Conservation (phyloP, 1,139 yeast species). For the Geotrichum aggregatum region DNA sequence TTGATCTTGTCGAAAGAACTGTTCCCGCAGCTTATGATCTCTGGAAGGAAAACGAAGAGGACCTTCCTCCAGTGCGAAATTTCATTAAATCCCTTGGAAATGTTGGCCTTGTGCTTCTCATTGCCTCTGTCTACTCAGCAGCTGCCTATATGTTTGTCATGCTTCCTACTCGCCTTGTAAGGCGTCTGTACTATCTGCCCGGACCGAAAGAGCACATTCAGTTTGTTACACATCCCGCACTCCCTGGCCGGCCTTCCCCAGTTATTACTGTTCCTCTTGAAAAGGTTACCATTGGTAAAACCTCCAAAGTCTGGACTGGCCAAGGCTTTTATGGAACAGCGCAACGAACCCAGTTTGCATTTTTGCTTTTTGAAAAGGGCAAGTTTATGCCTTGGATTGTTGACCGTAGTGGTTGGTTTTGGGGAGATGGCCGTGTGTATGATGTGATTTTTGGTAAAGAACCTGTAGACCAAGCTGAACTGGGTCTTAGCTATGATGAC, state of each 20-base stretch:
- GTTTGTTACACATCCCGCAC: slow-evolving; percentile 67
- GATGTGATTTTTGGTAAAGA: slow-evolving; percentile 79
- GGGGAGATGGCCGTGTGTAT: slow-evolving; percentile 87
- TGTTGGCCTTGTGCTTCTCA: slow-evolving; percentile 41
- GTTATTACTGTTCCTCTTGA: slow-evolving; percentile 63
- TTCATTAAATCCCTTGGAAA: slow-evolving; percentile 38
- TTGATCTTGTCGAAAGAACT: slow-evolving; percentile 58
- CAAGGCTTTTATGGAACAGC: slow-evolving; percentile 83
- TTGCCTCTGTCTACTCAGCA: slow-evolving; percentile 44
- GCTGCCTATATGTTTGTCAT: slow-evolving; percentile 44
- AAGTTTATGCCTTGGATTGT: slow-evolving; percentile 65
- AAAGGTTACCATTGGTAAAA: slow-evolving; percentile 52
- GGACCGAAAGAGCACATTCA: slow-evolving; percentile 49
- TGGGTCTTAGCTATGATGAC: slow-evolving; percentile 66
- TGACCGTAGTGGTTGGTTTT: slow-evolving; percentile 80
- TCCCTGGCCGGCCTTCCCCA: slow-evolving; percentile 77
- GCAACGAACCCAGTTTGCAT: slow-evolving; percentile 69
- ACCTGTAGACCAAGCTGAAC: slow-evolving; percentile 68
- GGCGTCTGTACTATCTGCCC: slow-evolving; percentile 76
- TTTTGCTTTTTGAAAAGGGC: slow-evolving; percentile 60
- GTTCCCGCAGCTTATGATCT: slow-evolving; percentile 53
- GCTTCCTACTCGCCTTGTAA: slow-evolving; percentile 64
- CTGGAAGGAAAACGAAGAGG: slow-evolving; percentile 54
- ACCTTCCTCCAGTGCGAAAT: slow-evolving; percentile 40
- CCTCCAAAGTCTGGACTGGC: slow-evolving; percentile 75